These are phyloP conservation scores for Schoenoplectus triqueter DNA, from an alignment of 202 grass and related monocot species.

Conservation along the genomic window DNA sequence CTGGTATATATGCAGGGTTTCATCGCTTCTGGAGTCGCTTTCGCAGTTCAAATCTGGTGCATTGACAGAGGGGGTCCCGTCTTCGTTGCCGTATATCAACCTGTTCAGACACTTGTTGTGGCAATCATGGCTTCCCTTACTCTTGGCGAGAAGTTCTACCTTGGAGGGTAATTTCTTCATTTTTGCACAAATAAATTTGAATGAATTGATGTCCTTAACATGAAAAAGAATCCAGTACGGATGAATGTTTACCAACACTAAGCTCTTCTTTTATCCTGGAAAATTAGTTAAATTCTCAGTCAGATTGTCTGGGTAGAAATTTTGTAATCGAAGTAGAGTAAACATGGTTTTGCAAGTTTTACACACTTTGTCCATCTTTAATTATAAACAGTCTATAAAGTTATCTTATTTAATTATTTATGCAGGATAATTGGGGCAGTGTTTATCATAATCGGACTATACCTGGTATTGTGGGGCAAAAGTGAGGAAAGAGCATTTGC, in stretches of 20 bases:
- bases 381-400: neutral
- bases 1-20: constrained; percentile 60
- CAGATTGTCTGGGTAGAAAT: too few relatives aligned
- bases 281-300: too few relatives aligned
- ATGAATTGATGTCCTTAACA: neutral
- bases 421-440: constrained; percentile 75
- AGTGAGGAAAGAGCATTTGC: constrained; percentile 65
- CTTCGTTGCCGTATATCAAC: constrained; percentile 97
- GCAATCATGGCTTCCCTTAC: constrained; percentile 91
- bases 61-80: constrained; percentile 92
- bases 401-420: neutral
- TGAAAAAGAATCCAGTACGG: too few relatives aligned
- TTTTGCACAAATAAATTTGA: neutral
- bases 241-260: too few relatives aligned
- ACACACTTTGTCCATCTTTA: too few relatives aligned
- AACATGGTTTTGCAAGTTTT: too few relatives aligned
- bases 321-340: too few relatives aligned
- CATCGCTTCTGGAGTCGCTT: constrained; percentile 93
- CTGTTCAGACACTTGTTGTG: constrained; percentile 91
- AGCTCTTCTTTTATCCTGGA: too few relatives aligned
- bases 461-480: constrained; percentile 98
- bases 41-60: constrained; percentile 99
- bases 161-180: constrained; percentile 55
- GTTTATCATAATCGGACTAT: constrained; percentile 85
- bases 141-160: constrained; percentile 98